These are phyloP conservation scores for Leptographium flavum DNA, from an alignment of 2,329 filamentous ascomycete species.

Conservation along the genomic window DNA sequence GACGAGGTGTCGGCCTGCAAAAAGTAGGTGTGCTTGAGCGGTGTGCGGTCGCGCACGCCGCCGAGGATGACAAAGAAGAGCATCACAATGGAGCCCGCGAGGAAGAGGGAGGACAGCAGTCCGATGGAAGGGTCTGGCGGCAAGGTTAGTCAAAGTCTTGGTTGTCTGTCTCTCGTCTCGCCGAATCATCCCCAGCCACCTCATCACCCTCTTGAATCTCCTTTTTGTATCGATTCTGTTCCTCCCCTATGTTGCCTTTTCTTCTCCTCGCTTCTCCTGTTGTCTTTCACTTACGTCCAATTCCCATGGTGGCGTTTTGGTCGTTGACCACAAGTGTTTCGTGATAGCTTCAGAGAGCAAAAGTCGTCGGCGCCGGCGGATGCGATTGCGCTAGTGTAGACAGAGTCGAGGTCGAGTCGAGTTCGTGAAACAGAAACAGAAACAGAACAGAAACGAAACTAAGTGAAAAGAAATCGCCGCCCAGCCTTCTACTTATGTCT, in stretches of 20 bases:
- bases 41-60: slow-evolving; percentile 28
- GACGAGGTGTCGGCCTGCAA: slow-evolving; percentile 62
- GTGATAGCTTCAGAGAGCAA: too few relatives aligned
- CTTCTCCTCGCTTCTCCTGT: not conserved
- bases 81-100: slow-evolving; percentile 36
- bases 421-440: too few relatives aligned
- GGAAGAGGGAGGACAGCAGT: slow-evolving; percentile 30
- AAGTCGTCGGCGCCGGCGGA: too few relatives aligned
- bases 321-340: too few relatives aligned
- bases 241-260: not conserved
- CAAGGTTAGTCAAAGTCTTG: not conserved
- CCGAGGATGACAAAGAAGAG: slow-evolving; percentile 46
- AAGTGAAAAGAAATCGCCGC: too few relatives aligned
- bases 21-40: slow-evolving; percentile 69
- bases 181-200: too few relatives aligned
- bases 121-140: slow-evolving; percentile 25
- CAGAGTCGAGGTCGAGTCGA: too few relatives aligned
- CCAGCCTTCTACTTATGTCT: too few relatives aligned
- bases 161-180: not conserved
- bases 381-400: too few relatives aligned
- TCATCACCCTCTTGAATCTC: not conserved
- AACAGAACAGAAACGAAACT: too few relatives aligned
- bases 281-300: not conserved
- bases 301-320: not conserved
- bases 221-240: not conserved